A percentile compares a stretch with the other conserved stretches of the same genome.
Evolutionary conservation across 805 yeast genomes (phyloP).

Genomic region (Yarrowia deformans): DNA sequence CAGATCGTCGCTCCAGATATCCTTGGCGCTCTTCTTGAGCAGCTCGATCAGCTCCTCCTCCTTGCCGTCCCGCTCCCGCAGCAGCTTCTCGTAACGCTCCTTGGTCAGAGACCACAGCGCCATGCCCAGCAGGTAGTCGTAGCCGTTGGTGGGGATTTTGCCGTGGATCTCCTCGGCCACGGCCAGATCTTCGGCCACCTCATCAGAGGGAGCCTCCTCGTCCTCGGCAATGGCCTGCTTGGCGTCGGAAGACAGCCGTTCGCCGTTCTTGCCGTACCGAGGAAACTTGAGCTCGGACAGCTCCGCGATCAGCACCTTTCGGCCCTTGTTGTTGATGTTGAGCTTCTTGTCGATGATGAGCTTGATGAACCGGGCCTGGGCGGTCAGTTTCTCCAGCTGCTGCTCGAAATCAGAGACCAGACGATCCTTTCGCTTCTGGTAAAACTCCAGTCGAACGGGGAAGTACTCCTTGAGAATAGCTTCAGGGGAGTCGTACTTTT

Average conservation of each 20-base stretch:
- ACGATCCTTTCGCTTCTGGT: conserved; percentile 88
- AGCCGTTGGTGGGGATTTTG: conserved; percentile 66
- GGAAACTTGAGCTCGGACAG: conserved; percentile 74
- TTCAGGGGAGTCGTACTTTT: conserved; percentile 74
- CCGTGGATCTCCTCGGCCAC: conserved; percentile 42
- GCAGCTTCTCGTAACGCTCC: conserved; percentile 83
- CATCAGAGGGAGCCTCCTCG: conserved; percentile 47
- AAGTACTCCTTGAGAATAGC: conserved; percentile 87
- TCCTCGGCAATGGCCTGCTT: conserved; percentile 46
- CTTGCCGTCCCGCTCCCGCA: conserved; percentile 73
- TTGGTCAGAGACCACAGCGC: conserved; percentile 90
- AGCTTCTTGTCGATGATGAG: conserved; percentile 81
- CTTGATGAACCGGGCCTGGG: conserved; percentile 91
- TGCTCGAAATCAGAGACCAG: conserved; percentile 72
- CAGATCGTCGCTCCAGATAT: conserved; percentile 85
- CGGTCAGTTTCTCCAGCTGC: conserved; percentile 74
- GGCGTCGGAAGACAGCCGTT: conserved; percentile 60
- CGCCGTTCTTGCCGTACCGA: conserved; percentile 70
- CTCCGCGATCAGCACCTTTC: conserved; percentile 67
- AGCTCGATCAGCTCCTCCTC: conserved; percentile 73
- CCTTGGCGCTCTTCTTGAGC: conserved; percentile 76
- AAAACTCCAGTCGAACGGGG: conserved; percentile 83
- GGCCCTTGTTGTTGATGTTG: conserved; percentile 75
- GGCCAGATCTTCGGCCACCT: conserved; percentile 54
- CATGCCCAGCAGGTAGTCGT: conserved; percentile 91